A percentile compares a stretch with the other conserved stretches of the same genome.
phyloP scores from a whole-genome alignment of 2,329 filamentous ascomycete genomes.

The Geoglossum cookeanum region DNA sequence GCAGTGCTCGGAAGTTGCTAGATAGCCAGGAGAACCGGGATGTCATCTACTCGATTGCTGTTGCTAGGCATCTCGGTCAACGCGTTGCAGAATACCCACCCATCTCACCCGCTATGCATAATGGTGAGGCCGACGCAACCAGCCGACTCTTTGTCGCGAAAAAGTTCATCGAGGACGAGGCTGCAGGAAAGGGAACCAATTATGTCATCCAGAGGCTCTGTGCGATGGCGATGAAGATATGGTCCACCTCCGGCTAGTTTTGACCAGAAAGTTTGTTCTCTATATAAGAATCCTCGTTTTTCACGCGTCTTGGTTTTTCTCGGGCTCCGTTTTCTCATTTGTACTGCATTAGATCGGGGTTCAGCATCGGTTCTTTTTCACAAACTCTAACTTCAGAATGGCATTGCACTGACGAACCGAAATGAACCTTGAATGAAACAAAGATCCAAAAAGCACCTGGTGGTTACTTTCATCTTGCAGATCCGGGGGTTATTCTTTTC shows the following conservation, averaged over 20 bases:
- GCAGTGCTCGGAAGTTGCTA: constrained; percentile 47
- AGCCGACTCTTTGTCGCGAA: constrained; percentile 29
- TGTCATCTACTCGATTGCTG: constrained; percentile 73
- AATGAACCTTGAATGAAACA: constrained; percentile 3
- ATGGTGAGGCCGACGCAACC: constrained; percentile 18
- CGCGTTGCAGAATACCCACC: constrained; percentile 28
- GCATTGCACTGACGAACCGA: constrained; percentile 3
- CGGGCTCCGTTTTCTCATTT: not conserved
- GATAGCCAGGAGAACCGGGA: constrained; percentile 75
- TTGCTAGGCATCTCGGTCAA: constrained; percentile 55
- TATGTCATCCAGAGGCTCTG: constrained; percentile 8
- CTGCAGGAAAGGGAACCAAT: constrained; percentile 10
- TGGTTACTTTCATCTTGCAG: constrained; percentile 1
- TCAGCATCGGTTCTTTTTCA: constrained; percentile 1
- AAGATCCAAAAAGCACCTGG: constrained; percentile 1
- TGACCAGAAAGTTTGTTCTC: not conserved
- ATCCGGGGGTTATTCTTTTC: not conserved
- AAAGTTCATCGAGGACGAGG: constrained; percentile 28
- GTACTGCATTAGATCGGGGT: constrained; percentile 1
- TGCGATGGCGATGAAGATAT: constrained; percentile 4
- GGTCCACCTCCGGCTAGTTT: not conserved
- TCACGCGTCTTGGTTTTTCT: not conserved
- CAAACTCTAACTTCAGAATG: constrained; percentile 1
- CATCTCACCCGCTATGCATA: constrained; percentile 14
- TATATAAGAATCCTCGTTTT: not conserved